Evolutionary conservation across 331 rosid genomes (phyloP).

Genomic region (Rosa hybrid): DNA sequence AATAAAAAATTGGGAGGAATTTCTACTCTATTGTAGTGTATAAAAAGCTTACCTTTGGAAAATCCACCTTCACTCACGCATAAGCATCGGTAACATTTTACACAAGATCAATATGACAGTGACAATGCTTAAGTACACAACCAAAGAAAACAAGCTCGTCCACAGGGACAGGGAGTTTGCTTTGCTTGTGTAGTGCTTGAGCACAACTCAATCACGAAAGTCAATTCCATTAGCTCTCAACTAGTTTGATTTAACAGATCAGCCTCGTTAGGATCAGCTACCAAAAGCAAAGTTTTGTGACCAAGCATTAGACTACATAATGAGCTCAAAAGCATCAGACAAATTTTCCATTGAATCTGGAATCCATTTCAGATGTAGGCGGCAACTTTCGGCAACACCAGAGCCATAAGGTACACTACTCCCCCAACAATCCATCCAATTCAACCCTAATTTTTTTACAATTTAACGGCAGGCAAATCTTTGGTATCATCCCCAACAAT

Average conservation of each 20-base stretch:
- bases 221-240: background rate
- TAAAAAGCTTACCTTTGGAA: background rate
- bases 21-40: background rate
- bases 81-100: background rate
- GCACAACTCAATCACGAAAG: background rate
- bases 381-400: conserved; percentile 14
- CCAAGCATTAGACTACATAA: background rate
- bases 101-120: background rate
- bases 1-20: background rate
- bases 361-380: background rate
- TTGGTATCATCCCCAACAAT: conserved; percentile 15
- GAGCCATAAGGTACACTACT: background rate
- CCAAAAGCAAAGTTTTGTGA: conserved; percentile 12
- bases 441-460: background rate
- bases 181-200: background rate
- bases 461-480: conserved; percentile 5
- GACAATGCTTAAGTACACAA: background rate
- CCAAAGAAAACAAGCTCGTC: background rate
- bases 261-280: conserved; percentile 20
- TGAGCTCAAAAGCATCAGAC: background rate
- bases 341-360: background rate
- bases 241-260: background rate
- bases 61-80: background rate
- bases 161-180: background rate
- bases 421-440: background rate